Base-by-base conservation (phyloP, 208 protist species). In the Acanthamoeba comandoni region DNA sequence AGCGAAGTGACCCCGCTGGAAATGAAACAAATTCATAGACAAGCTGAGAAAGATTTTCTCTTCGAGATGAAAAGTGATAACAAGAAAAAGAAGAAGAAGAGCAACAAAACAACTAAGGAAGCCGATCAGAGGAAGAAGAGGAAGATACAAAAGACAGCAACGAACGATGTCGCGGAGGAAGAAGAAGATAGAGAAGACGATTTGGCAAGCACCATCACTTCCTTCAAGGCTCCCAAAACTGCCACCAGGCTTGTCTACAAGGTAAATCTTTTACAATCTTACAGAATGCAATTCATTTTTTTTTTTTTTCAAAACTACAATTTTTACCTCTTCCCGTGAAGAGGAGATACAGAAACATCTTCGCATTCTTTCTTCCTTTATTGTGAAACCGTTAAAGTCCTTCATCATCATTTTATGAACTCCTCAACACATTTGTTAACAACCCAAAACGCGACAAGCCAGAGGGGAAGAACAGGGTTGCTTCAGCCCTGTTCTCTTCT, bases 31-130 rank as follows among this genome's bases (percentile, higher is more conserved):
- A 84, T 84, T 39, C 73, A 84, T 39, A 62, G 62, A n/a, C 39
- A 84, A 31, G 73, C 73, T 35, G 73, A 84, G 35, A 64, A 49
- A 49, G 73, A 84, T 84, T 84, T 84, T 19, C 49, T 84, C 29
- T 84, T 84, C 73, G 73, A 84, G 52, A 62, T 60, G 26, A 84
- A 43, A 7, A 43, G 35, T 43, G 35, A 43, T 5, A 5, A 1
- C 35, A 43, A 43, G 2, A 43, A 43, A 43, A 43, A 43, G 35
- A 43, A 43, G 5, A 43, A 43, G 35, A 43, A 43, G 35, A 43
- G n/a, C n/a, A n/a, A n/a, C n/a, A n/a, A 84, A 60, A 39, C 73
- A 17, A 12, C 52, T 22, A 84, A 57, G 43, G 73, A 39, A 11
- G 69, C n/a, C 17, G 62, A 84, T 26, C 49, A 84, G 73, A 31